Evolutionary conservation across 2,329 filamentous ascomycete genomes (phyloP).

Genomic region (Basipetospora chlamydospora): DNA sequence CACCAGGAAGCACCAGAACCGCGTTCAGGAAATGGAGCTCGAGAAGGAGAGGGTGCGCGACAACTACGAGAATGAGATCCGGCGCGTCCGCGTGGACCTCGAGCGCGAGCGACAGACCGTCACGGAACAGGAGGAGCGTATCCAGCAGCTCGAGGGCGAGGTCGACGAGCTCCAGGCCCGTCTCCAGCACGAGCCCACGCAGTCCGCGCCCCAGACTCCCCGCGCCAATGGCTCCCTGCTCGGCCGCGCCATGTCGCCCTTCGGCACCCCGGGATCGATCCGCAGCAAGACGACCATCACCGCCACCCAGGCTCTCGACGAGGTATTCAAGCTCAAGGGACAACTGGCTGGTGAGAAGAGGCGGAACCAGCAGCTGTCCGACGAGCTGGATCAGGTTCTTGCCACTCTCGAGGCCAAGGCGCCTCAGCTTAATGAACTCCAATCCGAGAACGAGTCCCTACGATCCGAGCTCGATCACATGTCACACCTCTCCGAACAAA

Average conservation of each 20-base stretch:
- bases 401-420: conserved; percentile 70
- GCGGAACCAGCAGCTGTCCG: conserved; percentile 57
- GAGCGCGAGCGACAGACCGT: conserved; percentile 36
- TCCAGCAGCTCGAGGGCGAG: conserved; percentile 36
- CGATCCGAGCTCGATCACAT: conserved; percentile 71
- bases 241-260: conserved; percentile 42
- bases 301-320: conserved; percentile 48
- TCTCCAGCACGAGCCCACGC: conserved; percentile 26
- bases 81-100: conserved; percentile 40
- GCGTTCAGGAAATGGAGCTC: conserved; percentile 54
- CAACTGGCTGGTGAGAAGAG: conserved; percentile 61
- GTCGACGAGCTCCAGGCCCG: conserved; percentile 38
- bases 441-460: conserved; percentile 65
- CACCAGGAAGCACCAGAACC: conserved; percentile 54
- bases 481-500: conserved; percentile 70
- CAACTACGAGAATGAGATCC: conserved; percentile 46
- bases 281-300: conserved; percentile 41
- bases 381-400: conserved; percentile 74
- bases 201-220: conserved; percentile 44
- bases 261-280: conserved; percentile 44
- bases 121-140: conserved; percentile 30
- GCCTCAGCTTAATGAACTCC: conserved; percentile 77
- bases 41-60: conserved; percentile 47
- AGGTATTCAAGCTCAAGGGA: conserved; percentile 53
- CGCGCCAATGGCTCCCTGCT: conserved; percentile 40